Evolutionary conservation across 2,329 filamentous ascomycete genomes (phyloP).

Genomic region (Purpureocillium takamizusanense): DNA sequence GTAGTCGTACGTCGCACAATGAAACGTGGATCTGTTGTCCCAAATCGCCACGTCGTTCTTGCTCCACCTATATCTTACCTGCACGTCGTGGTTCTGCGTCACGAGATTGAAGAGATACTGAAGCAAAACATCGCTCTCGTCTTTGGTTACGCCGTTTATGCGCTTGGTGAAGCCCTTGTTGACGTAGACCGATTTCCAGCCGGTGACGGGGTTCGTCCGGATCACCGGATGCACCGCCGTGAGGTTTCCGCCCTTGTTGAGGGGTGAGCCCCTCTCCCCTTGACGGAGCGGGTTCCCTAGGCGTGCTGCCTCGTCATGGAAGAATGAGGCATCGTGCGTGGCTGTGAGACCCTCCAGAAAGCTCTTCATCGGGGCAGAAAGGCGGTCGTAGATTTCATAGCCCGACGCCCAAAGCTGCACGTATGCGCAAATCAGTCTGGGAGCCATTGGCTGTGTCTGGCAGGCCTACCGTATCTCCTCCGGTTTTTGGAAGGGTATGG

Average conservation of each 20-base stretch:
- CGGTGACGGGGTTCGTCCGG: slow-evolving; percentile 51
- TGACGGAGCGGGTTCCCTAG: slow-evolving; percentile 36
- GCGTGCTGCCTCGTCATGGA: slow-evolving; percentile 37
- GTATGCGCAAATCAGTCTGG: too few species aligned
- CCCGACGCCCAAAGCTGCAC: slow-evolving; percentile 50
- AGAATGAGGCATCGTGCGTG: slow-evolving; percentile 36
- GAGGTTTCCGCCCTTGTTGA: slow-evolving; percentile 46
- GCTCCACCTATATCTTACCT: slow-evolving; percentile 45
- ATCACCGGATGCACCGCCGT: slow-evolving; percentile 43
- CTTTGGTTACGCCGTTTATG: slow-evolving; percentile 44
- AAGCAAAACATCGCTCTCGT: slow-evolving; percentile 44
- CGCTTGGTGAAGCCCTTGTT: slow-evolving; percentile 42
- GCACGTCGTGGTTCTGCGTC: slow-evolving; percentile 46
- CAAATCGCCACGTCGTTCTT: slow-evolving; percentile 52
- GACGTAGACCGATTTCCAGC: slow-evolving; percentile 46
- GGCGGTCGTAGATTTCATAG: slow-evolving; percentile 48
- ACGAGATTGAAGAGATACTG: slow-evolving; percentile 37
- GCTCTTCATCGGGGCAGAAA: slow-evolving; percentile 36
- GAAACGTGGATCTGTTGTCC: slow-evolving; percentile 49
- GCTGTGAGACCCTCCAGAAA: slow-evolving; percentile 41
- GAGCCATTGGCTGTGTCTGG: too few species aligned
- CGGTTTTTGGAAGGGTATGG: slow-evolving; percentile 44
- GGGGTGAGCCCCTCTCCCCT: slow-evolving; percentile 40
- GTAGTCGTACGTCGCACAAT: slow-evolving; percentile 55
- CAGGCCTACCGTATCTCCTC: slow-evolving; percentile 37